These are phyloP conservation scores for Venturiaceae sp. DNA, from an alignment of 2,329 filamentous ascomycete genomes.

Conservation along the genomic window DNA sequence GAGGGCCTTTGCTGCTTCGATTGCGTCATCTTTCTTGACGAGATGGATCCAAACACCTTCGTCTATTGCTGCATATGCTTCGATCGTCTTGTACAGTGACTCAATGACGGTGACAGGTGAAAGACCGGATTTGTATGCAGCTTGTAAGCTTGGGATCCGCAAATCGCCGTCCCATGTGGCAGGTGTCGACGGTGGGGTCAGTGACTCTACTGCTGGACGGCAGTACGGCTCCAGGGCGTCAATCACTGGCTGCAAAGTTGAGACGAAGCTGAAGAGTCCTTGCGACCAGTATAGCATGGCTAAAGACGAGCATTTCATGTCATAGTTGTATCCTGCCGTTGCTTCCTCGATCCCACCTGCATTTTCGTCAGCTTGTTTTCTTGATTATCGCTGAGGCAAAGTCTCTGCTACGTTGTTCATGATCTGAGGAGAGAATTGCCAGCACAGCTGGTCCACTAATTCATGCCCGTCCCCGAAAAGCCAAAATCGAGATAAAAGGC, in stretches of 20 bases:
- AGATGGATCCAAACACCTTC: conserved; percentile 43
- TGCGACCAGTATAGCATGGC: conserved; percentile 42
- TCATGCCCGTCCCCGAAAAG: no score
- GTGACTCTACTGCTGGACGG: conserved; percentile 8
- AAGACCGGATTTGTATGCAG: conserved; percentile 33
- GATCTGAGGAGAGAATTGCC: not conserved
- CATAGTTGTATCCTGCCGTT: conserved; percentile 37
- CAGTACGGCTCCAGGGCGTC: conserved; percentile 15
- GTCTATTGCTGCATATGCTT: conserved; percentile 37
- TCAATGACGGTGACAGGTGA: conserved; percentile 35
- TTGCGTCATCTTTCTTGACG: conserved; percentile 26
- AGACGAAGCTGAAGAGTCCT: conserved; percentile 42
- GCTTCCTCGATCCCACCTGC: conserved; percentile 29
- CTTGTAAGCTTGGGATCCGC: conserved; percentile 32
- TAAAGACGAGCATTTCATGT: conserved; percentile 36
- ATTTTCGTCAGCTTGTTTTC: not conserved
- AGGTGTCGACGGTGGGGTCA: conserved; percentile 26
- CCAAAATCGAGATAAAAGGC: no score
- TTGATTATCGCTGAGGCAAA: not conserved
- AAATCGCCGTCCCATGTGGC: conserved; percentile 31
- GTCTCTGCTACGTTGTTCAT: not conserved
- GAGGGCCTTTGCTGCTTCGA: conserved; percentile 32
- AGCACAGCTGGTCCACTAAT: no score
- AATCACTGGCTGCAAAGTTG: conserved; percentile 31
- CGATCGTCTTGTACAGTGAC: conserved; percentile 36